Evolutionary conservation across 345 rosid species (phyloP), one percentile per base, ranked within the genome.

Genomic region (Arabidopsis arenosa): DNA sequence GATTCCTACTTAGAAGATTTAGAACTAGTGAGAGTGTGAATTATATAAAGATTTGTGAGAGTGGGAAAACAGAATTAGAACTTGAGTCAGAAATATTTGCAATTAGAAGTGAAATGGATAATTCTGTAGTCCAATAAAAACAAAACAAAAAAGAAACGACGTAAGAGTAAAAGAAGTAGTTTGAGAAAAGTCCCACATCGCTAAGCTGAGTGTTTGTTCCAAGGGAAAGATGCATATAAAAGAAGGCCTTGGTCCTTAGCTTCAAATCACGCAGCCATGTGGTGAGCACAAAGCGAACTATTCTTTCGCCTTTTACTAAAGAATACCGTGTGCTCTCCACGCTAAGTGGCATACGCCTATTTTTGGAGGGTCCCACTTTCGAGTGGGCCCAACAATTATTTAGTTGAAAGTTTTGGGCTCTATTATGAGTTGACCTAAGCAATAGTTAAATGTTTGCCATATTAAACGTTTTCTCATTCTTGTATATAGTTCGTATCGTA

Each of bases 221-320:
- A 8, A 39, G 35, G 1, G 15, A 3, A 5, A 62, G 12, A 7
- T 2, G 36, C 40, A 3, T 61, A 72, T 49, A 61, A 61, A 72
- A 26, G 0, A n/a, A 36, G 28, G 60, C 13, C 60, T 49, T 5
- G 8, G 35, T 26, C 8, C 0, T 0, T 0, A 0, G 3, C 0
- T 2, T 2, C 3, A 9, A 9, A 4, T 0, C 21, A 74, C 72
- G 82, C 62, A 73, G 77, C 70, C 44, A 65, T 55, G 77, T 65
- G 77, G 77, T 63, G 77, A 73, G 77, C 45, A 63, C 70, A 73
- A 47, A 63, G 77, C 70, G 70, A 73, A 73, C 70, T 63, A 63
- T 73, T 72, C 76, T 73, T 73, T 73, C 76, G 70, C 76, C 76
- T 73, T 73, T 73, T 73, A 73, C 76, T 73, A 73, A 73, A 73